A percentile compares a stretch with the other conserved stretches of the same genome.
These are phyloP conservation scores for Dactylellina sp. DNA, from an alignment of 2,329 filamentous ascomycete genomes.

Conservation along the genomic window DNA sequence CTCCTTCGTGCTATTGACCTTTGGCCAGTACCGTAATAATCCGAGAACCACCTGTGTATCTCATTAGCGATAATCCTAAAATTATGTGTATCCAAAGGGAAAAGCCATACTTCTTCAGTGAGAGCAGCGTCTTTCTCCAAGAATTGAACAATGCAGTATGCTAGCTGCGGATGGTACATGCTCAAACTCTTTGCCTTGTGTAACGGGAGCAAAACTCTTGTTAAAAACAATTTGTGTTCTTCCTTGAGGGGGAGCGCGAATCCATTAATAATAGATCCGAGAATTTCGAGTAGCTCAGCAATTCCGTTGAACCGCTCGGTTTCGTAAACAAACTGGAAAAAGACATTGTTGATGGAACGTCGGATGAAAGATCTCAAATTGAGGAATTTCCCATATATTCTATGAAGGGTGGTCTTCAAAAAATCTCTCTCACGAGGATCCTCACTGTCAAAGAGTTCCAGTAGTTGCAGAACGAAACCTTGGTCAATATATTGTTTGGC, in stretches of 20 bases:
- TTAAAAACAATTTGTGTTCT: conserved; percentile 98
- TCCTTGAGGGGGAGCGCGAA: conserved; percentile 97
- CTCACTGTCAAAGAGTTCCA: conserved; percentile 99
- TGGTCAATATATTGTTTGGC: conserved; percentile 99
- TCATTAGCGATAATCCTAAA: background rate
- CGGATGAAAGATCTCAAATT: conserved; percentile 97
- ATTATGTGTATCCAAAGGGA: conserved; percentile 3
- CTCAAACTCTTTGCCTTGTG: conserved; percentile 99
- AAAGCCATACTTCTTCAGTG: conserved; percentile 83
- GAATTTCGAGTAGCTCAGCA: conserved; percentile 92
- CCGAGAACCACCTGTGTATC: conserved; percentile 84
- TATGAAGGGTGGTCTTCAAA: conserved; percentile 95
- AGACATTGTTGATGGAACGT: conserved; percentile 99
- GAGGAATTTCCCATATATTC: conserved; percentile 98
- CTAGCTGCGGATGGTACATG: conserved; percentile 99
- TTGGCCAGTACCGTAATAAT: conserved; percentile 95
- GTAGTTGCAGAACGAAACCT: conserved; percentile 89
- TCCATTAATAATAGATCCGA: conserved; percentile 98
- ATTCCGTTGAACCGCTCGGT: conserved; percentile 99
- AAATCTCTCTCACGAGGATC: conserved; percentile 97
- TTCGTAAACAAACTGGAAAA: conserved; percentile 99
- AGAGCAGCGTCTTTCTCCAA: conserved; percentile 96
- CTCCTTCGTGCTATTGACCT: conserved; percentile 99
- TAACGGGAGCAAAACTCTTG: conserved; percentile 87
- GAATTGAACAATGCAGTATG: conserved; percentile 99